Evolutionary conservation across 331 rosid genomes (phyloP).

Genomic region (Stylosanthes scabra): DNA sequence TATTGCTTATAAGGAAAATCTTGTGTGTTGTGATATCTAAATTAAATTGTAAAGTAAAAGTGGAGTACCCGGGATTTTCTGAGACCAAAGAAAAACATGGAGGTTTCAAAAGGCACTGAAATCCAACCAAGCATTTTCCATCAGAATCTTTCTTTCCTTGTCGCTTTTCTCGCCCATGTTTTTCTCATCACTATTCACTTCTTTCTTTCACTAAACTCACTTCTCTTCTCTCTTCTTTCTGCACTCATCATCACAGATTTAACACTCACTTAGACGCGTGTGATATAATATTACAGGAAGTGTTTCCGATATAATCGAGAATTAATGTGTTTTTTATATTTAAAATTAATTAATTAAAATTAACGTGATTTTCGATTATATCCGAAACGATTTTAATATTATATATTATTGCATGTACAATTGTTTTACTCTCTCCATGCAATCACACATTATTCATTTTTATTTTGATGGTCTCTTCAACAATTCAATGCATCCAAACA

Average conservation of each 20-base stretch:
- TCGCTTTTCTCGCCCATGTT: constrained; percentile 44
- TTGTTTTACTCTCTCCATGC: neutral
- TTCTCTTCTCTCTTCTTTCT: constrained; percentile 19
- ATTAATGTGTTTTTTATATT: too few species aligned
- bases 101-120: constrained; percentile 47
- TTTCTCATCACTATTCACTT: constrained; percentile 31
- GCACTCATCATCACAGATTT: neutral
- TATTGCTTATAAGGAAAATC: constrained; percentile 12
- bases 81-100: constrained; percentile 28
- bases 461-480: too few species aligned
- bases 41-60: neutral
- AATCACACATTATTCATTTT: too few species aligned
- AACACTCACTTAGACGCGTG: neutral
- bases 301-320: too few species aligned
- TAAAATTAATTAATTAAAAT: too few species aligned
- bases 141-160: constrained; percentile 55
- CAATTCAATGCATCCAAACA: neutral
- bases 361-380: too few species aligned
- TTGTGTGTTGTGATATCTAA: constrained; percentile 39
- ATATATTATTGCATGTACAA: too few species aligned
- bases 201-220: neutral
- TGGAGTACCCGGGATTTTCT: constrained; percentile 52
- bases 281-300: too few species aligned
- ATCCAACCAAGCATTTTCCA: constrained; percentile 62
- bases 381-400: too few species aligned